Percentiles rank a stretch among this genome's conserved stretches.
These are phyloP conservation scores for Globisporangium cederbergense DNA, from an alignment of 352 stramenopile species.

Conservation along the genomic window DNA sequence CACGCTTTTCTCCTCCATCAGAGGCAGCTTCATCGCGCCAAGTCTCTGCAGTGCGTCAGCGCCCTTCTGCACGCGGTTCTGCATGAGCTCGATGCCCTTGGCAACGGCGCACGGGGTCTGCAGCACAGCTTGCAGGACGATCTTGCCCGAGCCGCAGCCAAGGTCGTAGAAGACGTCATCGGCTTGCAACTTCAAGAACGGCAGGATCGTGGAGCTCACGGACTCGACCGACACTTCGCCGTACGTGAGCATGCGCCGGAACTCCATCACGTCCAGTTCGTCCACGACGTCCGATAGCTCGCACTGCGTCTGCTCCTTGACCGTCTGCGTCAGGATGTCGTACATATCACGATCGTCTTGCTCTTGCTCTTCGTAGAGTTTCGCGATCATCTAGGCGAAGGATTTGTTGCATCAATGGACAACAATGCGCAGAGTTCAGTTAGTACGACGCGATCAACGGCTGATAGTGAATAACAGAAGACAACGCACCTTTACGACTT, in stretches of 20 bases:
- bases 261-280: constrained; percentile 58
- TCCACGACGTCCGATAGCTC: constrained; percentile 67
- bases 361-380: constrained; percentile 72
- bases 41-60: constrained; percentile 51
- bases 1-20: constrained; percentile 53
- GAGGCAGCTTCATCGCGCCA: constrained; percentile 27
- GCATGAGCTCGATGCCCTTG: constrained; percentile 84
- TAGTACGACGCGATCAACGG: neutral
- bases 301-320: constrained; percentile 62
- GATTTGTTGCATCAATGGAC: neutral
- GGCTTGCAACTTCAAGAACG: constrained; percentile 52
- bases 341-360: constrained; percentile 80
- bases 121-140: constrained; percentile 69
- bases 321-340: constrained; percentile 53
- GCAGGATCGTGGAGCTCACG: constrained; percentile 58
- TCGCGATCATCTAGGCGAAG: constrained; percentile 32
- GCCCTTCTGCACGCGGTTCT: constrained; percentile 72
- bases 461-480: no score
- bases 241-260: constrained; percentile 76
- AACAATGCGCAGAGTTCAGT: neutral
- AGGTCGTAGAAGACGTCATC: constrained; percentile 85
- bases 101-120: constrained; percentile 62
- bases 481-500: constrained; percentile 29
- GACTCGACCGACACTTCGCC: constrained; percentile 75
- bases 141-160: constrained; percentile 78